Evolutionary conservation across 176 grass and related monocot species (phyloP), one percentile per base, ranked within the genome.

Genomic region (Cocos nucifera): DNA sequence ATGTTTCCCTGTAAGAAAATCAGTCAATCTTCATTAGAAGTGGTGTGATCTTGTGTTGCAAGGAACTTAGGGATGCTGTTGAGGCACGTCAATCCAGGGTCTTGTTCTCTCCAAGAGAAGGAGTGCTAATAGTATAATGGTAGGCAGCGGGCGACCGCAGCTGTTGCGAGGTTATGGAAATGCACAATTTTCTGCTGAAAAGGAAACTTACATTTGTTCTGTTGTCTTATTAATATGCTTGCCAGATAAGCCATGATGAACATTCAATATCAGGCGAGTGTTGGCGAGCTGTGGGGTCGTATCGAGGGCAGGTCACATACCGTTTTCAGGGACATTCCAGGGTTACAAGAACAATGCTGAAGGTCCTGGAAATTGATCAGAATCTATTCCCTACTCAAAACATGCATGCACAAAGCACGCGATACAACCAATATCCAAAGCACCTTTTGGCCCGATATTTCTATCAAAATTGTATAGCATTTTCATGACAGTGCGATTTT

Each of bases 341-440:
- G 92, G 90, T 32, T 96, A 96, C 80, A 96, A 96, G 80, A 96
- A 90, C 69, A n/a, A 80, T 87, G 80, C 65, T 96, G 54, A 90
- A 81, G 72, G n/a, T n/a, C 49, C 64, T 15, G 64, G 66, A 73
- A 53, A 17, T 12, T 56, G n/a, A 44, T 44, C 35, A 12, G 28
- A n/a, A 12, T 44, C 35, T 44, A 12, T 44, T 44, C 35, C 35
- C 10, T 12, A 12, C 9, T 10, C 14, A 9, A 9, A 44, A 12
- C 35, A 44, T 44, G 35, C 9, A 12, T 44, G 10, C 35, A 44
- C 10, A n/a, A n/a, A 44, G 35, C 35, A 30, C 35, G 3, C 9
- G n/a, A 44, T 2, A 44, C 8, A n/a, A 44, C 35, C 35, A 44
- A 12, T 12, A 2, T 44, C 35, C 35, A 44, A 39, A 39, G 35